A percentile compares a stretch with the other conserved stretches of the same genome.
phyloP scores from a whole-genome alignment of 1,284 basidiomycete species.

The Cutaneotrichosporon daszewskae region DNA sequence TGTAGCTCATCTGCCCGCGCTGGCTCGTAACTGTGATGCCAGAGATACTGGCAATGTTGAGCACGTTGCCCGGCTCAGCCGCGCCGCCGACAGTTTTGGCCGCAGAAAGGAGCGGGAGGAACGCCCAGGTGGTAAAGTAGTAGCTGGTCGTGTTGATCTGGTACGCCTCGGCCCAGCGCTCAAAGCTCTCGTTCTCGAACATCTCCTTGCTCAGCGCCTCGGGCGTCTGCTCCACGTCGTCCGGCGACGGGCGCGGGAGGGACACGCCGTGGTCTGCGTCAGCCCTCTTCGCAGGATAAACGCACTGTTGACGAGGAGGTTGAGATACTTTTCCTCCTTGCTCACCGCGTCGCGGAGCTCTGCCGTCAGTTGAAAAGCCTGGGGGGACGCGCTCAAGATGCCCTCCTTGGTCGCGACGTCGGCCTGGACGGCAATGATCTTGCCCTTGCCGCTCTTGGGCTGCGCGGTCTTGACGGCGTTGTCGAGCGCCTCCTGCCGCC shows the following conservation, averaged over 20 bases:
- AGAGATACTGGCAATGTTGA: slow-evolving; percentile 36
- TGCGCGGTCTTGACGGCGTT: slow-evolving; percentile 24
- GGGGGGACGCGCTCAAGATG: slow-evolving; percentile 3
- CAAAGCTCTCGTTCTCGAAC: slow-evolving; percentile 41
- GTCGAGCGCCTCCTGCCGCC: slow-evolving; percentile 38
- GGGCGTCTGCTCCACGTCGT: slow-evolving; percentile 34
- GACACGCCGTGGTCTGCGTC: slow-evolving; percentile 9
- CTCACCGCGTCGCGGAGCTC: slow-evolving; percentile 7
- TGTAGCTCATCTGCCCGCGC: slow-evolving; percentile 45
- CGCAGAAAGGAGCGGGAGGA: slow-evolving; percentile 42
- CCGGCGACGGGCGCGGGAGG: not conserved
- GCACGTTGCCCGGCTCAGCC: slow-evolving; percentile 41
- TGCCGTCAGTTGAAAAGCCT: not conserved
- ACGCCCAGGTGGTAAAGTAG: slow-evolving; percentile 46
- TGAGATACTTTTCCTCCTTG: slow-evolving; percentile 9
- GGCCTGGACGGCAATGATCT: slow-evolving; percentile 8
- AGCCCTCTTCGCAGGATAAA: not conserved
- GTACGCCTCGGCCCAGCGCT: slow-evolving; percentile 39
- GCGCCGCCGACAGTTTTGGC: slow-evolving; percentile 33
- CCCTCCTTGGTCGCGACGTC: slow-evolving; percentile 12
- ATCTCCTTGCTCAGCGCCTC: slow-evolving; percentile 40
- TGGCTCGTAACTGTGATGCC: slow-evolving; percentile 13
- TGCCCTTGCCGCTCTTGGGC: slow-evolving; percentile 10
- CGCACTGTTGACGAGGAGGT: slow-evolving; percentile 10
- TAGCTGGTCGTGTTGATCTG: slow-evolving; percentile 44